Evolutionary conservation across 2,329 filamentous ascomycete genomes (phyloP), one percentile per base, ranked within the genome.

Genomic region (Xylariaceae sp.): DNA sequence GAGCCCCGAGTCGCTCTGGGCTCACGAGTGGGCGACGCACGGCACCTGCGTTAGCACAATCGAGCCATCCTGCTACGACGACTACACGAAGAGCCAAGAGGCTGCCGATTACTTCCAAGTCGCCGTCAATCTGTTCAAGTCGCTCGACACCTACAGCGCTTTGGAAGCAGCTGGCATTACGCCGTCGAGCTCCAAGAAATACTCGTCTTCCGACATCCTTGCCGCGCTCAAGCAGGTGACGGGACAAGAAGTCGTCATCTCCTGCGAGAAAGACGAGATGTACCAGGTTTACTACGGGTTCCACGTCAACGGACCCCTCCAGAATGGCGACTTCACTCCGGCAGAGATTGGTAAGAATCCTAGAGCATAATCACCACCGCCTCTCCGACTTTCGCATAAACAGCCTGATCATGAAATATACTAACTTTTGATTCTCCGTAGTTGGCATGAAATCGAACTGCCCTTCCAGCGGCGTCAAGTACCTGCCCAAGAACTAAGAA

Each of bases 11-110:
- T 71, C 71, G 10, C 81, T 90, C 61, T 90, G 87, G 87, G 74
- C 86, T 66, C 86, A 89, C 68, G 87, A 90, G 69, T 90, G 84
- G 82, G 74, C 76, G 60, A 90, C 88, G 68, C 87, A 91, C 67
- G 88, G 87, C 51, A 79, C 76, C n/a, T 89, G 87, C 71, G 81
- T 89, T 59, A 83, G 76, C 62, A 90, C 87, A 0, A 76, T 90
- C 9, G 76, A 84, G 44, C 80, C 86, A 0, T 69, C 71, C 16
- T 91, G 87, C 74, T 91, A 89, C 71, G 70, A 72, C 3, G 66
- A 73, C 62, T 86, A 88, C 67, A 70, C 75, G 51, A 69, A 78
- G 0, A 80, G 79, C 12, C 76, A 86, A 55, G 87, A 89, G 63
- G 83, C 84, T 0, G 78, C 81, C 12, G 85, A 87, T 66, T 90